Conservation (phyloP, 768 basidiomycete species). For the Zangia roseola region DNA sequence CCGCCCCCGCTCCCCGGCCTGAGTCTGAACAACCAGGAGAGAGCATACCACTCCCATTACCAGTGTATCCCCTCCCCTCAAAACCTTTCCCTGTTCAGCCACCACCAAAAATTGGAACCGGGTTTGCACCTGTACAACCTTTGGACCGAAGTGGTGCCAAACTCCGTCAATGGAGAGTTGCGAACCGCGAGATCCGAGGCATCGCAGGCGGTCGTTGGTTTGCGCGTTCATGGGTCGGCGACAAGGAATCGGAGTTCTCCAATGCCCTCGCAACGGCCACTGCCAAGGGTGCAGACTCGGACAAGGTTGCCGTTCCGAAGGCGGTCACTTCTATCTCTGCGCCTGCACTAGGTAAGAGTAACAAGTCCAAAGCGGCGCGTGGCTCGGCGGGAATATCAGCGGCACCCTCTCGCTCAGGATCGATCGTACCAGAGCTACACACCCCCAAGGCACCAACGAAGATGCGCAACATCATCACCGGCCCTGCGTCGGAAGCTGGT, state of each 20-base stretch:
- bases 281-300: constrained; percentile 28
- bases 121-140: constrained; percentile 64
- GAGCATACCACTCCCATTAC: constrained; percentile 50
- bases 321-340: constrained; percentile 47
- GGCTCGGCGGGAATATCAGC: constrained; percentile 44
- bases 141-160: constrained; percentile 63
- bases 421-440: constrained; percentile 46
- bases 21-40: constrained; percentile 39
- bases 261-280: constrained; percentile 31
- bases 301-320: constrained; percentile 35
- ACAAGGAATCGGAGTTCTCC: constrained; percentile 71
- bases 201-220: constrained; percentile 87
- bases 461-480: constrained; percentile 61
- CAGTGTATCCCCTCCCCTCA: constrained; percentile 75
- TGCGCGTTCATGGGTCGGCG: constrained; percentile 77
- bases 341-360: constrained; percentile 40
- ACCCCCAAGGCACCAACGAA: constrained; percentile 56
- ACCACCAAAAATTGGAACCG: constrained; percentile 71
- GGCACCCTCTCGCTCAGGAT: constrained; percentile 58
- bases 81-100: constrained; percentile 83
- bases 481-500: constrained; percentile 50
- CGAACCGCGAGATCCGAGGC: constrained; percentile 75
- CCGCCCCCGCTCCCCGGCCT: constrained; percentile 31
- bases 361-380: constrained; percentile 40
- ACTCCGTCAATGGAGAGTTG: constrained; percentile 70